phyloP scores from a whole-genome alignment of 148 eudicot species.

The Chenopodium suecicum region DNA sequence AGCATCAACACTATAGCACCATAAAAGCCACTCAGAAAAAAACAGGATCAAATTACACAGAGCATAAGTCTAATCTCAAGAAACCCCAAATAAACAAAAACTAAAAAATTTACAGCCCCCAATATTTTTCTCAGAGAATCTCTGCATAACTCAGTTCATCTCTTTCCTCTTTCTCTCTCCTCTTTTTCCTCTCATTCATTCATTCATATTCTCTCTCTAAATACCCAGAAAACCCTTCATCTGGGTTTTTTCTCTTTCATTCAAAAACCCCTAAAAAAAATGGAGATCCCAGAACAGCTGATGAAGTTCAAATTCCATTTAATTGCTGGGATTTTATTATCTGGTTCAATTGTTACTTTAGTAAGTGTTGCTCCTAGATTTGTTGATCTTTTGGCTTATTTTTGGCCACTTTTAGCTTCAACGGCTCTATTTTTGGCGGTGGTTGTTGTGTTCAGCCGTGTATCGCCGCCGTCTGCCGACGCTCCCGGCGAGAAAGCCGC shows the following conservation, averaged over 20 bases:
- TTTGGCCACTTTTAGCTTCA: slow-evolving; percentile 77
- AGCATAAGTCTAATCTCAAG: not conserved
- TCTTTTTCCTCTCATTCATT: slow-evolving; percentile 19
- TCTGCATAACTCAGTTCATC: slow-evolving; percentile 31
- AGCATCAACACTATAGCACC: not conserved
- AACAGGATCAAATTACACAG: slow-evolving; percentile 8
- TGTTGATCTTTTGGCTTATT: slow-evolving; percentile 50
- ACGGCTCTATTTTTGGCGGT: slow-evolving; percentile 70
- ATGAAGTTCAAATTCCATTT: slow-evolving; percentile 52
- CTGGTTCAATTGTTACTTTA: slow-evolving; percentile 20
- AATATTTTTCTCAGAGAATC: slow-evolving; percentile 42
- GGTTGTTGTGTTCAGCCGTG: slow-evolving; percentile 52
- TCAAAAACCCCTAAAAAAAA: slow-evolving; percentile 1
- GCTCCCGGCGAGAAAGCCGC: slow-evolving; percentile 61
- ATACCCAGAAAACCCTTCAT: not conserved
- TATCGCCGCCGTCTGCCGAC: slow-evolving; percentile 47
- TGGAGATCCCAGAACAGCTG: slow-evolving; percentile 64
- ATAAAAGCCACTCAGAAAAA: not conserved
- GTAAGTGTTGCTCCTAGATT: slow-evolving; percentile 48
- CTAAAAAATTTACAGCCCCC: slow-evolving; percentile 14
- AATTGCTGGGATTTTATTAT: slow-evolving; percentile 27
- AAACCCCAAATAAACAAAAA: not conserved
- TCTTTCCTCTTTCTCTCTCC: slow-evolving; percentile 16
- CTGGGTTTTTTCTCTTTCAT: not conserved
- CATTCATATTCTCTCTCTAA: not conserved